Base-by-base conservation (phyloP, 1,284 basidiomycete genomes). In the Boletus mariae region DNA sequence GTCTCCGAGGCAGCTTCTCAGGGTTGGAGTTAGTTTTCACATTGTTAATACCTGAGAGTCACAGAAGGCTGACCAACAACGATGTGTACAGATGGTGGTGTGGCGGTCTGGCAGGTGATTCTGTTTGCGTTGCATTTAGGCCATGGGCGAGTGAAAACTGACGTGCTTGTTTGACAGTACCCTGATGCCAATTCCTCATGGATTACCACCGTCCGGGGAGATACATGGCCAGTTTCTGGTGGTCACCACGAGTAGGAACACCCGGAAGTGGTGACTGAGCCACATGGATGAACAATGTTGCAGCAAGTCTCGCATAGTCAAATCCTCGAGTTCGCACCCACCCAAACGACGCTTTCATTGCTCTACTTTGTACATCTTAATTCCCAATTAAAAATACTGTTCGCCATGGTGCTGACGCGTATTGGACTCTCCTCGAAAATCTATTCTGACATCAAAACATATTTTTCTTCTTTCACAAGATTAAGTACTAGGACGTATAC, bases 61-160 rank as follows among this genome's bases (percentile, higher is more conserved):
- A 28, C 34, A 13, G 38, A 23, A 35, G 45, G 32, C 53, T 61
- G 44, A 60, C 3, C 17, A 35, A n/a, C 8, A 47, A 43, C 44
- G 34, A 38, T 25, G 32, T 25, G 47, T 34, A n/a, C 55, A 80
- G 80, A 73, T 58, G 84, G 66, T 10, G 84, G 84, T 47, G 77
- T 73, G 11, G 77, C 80, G 72, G 64, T 64, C 15, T 79, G 74
- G 75, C 49, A 70, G 63, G 65, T 70, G 15, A 59, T 38, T 48
- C 4, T 13, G 0, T 17, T 31, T 29, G 26, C 25, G 17, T 37
- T 37, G 23, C 12, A 15, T 23, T 3, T 32, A 11, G 23, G 31
- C 11, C 15, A 6, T 5, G 4, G 13, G 34, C 34, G 15, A 17
- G 13, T 4, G 9, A 23, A 29, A 78, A 43, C 73, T 68, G 20